phyloP scores from a whole-genome alignment of 2,329 filamentous ascomycete species.

The Plectosphaerella sp. region DNA sequence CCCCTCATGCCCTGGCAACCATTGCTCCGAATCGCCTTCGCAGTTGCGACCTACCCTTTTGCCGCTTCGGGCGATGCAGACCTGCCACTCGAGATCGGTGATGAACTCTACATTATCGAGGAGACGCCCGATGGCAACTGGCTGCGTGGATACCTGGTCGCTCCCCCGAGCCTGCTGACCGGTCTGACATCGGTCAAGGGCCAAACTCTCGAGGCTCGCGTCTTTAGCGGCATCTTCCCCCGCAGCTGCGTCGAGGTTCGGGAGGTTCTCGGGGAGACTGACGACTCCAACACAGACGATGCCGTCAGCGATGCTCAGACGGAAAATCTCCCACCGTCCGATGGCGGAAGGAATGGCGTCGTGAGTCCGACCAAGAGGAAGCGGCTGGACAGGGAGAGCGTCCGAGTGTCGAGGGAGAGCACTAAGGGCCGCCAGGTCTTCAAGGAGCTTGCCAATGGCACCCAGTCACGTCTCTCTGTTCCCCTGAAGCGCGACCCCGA shows the following conservation, averaged over 20 bases:
- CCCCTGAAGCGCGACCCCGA: slow-evolving; percentile 57
- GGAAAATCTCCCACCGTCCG: slow-evolving; percentile 24
- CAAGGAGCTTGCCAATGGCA: slow-evolving; percentile 32
- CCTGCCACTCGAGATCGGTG: slow-evolving; percentile 92
- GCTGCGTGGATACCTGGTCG: slow-evolving; percentile 93
- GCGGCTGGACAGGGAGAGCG: slow-evolving; percentile 18
- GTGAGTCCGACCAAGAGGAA: slow-evolving; percentile 30
- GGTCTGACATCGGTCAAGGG: slow-evolving; percentile 88
- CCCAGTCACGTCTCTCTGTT: slow-evolving; percentile 37
- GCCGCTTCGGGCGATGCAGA: slow-evolving; percentile 81
- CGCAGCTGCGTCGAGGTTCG: slow-evolving; percentile 91
- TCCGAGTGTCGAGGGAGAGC: slow-evolving; percentile 9
- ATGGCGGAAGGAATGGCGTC: slow-evolving; percentile 53
- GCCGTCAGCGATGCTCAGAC: slow-evolving; percentile 24
- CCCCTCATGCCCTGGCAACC: slow-evolving; percentile 89
- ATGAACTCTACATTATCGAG: slow-evolving; percentile 98
- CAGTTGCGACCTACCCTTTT: slow-evolving; percentile 93
- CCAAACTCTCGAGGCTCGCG: slow-evolving; percentile 88
- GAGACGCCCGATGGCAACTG: slow-evolving; percentile 88
- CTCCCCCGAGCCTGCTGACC: slow-evolving; percentile 86
- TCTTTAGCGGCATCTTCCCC: slow-evolving; percentile 98
- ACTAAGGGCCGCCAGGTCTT: slow-evolving; percentile 13
- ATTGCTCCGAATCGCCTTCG: slow-evolving; percentile 94
- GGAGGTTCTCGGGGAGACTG: slow-evolving; percentile 78
- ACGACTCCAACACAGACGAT: slow-evolving; percentile 44